phyloP scores from a whole-genome alignment of 441 rosid genomes.

The Dalechampia spathulata region DNA sequence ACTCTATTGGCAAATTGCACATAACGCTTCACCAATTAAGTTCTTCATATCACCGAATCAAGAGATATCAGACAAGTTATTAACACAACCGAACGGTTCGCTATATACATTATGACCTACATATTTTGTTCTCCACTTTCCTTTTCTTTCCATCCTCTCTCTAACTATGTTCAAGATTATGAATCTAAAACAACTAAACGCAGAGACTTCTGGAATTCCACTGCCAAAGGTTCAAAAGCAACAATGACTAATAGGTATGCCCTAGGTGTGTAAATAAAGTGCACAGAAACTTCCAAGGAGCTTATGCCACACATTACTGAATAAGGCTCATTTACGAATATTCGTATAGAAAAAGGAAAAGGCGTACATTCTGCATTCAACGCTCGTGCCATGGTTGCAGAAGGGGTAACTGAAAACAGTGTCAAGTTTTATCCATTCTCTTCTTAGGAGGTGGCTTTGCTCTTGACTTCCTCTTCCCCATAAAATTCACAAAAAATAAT shows the following conservation, averaged over 20 bases:
- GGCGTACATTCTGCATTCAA: conserved; percentile 74
- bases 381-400: conserved; percentile 92
- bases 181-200: no score
- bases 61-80: neutral
- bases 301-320: no score
- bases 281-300: no score
- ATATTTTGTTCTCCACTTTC: no score
- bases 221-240: no score
- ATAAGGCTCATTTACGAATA: no score
- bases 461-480: conserved; percentile 21
- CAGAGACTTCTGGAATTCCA: no score
- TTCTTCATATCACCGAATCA: conserved; percentile 57
- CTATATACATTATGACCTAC: neutral
- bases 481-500: neutral
- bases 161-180: no score
- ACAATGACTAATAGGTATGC: no score
- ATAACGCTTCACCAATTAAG: conserved; percentile 50
- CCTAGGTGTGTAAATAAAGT: no score
- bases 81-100: neutral
- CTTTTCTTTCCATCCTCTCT: no score
- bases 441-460: conserved; percentile 23
- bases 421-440: conserved; percentile 62
- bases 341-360: neutral
- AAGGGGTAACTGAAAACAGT: conserved; percentile 94
- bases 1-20: conserved; percentile 53